Percentiles rank a stretch among this genome's conserved stretches.
These are phyloP conservation scores for Tuber borchii DNA, from an alignment of 495 filamentous ascomycete species.

Conservation along the genomic window DNA sequence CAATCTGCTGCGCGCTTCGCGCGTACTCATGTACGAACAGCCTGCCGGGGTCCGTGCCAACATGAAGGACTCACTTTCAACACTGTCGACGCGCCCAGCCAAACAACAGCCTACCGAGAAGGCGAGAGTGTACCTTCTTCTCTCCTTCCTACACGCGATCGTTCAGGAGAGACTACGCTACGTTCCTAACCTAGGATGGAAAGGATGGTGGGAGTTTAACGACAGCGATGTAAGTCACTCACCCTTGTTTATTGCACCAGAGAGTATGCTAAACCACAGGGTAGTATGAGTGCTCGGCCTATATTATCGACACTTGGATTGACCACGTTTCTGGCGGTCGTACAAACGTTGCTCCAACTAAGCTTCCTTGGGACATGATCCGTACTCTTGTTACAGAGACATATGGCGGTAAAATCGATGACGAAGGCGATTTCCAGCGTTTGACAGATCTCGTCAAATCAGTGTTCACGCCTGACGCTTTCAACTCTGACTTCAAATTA, in stretches of 20 bases:
- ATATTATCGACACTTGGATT: slow-evolving; percentile 94
- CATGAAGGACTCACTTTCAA: slow-evolving; percentile 94
- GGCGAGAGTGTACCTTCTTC: slow-evolving; percentile 78
- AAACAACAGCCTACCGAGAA: slow-evolving; percentile 83
- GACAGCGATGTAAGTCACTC: slow-evolving; percentile 83
- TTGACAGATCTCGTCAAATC: slow-evolving; percentile 64
- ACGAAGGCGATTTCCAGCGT: slow-evolving; percentile 73
- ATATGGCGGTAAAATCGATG: slow-evolving; percentile 96
- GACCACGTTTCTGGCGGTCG: slow-evolving; percentile 71
- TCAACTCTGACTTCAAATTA: slow-evolving; percentile 83
- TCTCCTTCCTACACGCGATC: slow-evolving; percentile 93
- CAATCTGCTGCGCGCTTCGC: slow-evolving; percentile 84
- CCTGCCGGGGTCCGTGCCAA: slow-evolving; percentile 93
- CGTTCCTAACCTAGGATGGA: slow-evolving; percentile 91
- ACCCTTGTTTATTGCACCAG: background rate
- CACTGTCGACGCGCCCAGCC: slow-evolving; percentile 62
- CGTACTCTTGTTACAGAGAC: slow-evolving; percentile 84
- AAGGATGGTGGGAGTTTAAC: slow-evolving; percentile 99
- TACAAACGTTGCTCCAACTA: slow-evolving; percentile 84
- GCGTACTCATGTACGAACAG: slow-evolving; percentile 97
- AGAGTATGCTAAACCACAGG: slow-evolving; percentile 41
- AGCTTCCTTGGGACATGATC: slow-evolving; percentile 97
- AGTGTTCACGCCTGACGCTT: slow-evolving; percentile 78
- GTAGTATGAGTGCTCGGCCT: slow-evolving; percentile 93
- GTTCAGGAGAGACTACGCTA: slow-evolving; percentile 94